Conservation (phyloP, 2,329 filamentous ascomycete genomes). For the Ceratocystis cubensis region DNA sequence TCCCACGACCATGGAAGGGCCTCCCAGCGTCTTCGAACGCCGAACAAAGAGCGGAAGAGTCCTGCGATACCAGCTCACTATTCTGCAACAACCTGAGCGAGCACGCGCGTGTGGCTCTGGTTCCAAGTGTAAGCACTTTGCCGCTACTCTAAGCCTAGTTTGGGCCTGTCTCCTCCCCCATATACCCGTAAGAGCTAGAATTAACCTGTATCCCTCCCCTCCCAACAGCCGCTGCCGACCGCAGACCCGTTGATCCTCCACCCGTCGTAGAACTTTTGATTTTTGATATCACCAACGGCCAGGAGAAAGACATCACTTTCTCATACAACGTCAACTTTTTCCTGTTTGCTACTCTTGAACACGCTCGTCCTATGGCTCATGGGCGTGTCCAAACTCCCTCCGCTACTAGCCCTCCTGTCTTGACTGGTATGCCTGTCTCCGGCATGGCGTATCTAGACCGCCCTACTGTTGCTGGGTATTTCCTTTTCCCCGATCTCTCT, state of each 20-base stretch:
- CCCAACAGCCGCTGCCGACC: constrained; percentile 61
- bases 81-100: constrained; percentile 88
- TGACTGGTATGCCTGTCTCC: constrained; percentile 88
- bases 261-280: constrained; percentile 87
- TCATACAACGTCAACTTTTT: constrained; percentile 96
- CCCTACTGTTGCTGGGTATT: constrained; percentile 70
- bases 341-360: constrained; percentile 82
- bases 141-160: background rate
- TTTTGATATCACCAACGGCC: constrained; percentile 51
- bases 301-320: constrained; percentile 65
- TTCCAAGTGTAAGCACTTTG: constrained; percentile 62
- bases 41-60: constrained; percentile 60
- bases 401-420: constrained; percentile 63
- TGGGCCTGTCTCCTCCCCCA: too few species aligned
- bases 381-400: constrained; percentile 57
- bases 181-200: background rate
- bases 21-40: constrained; percentile 27
- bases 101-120: constrained; percentile 91
- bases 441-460: constrained; percentile 94
- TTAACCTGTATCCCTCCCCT: background rate
- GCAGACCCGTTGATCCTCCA: constrained; percentile 84
- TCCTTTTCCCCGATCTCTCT: constrained; percentile 93
- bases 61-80: constrained; percentile 69
- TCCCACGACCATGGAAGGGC: background rate
- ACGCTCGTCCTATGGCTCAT: constrained; percentile 69